Evolutionary conservation across 345 rosid genomes (phyloP), one percentile per base, ranked within the genome.

Genomic region (Camelina laxa): DNA sequence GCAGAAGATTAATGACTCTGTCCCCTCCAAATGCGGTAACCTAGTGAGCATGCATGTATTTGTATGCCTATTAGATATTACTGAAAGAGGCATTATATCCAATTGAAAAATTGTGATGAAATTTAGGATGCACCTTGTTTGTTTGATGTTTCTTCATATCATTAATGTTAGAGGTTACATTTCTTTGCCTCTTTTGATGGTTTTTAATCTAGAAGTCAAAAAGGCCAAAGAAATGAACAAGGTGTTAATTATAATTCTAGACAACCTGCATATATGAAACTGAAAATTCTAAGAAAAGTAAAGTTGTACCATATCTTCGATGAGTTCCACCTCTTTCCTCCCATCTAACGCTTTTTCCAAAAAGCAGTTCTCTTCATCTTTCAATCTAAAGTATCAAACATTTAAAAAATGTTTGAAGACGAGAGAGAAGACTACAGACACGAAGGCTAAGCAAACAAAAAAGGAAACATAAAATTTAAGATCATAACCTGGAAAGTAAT

Each of bases 21-120:
- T 87, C 89, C 79, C 99, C 97, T 49, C 99, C 99, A 85, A 94
- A 95, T 61, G 97, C 97, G 20, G 97, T 95, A 67, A 90, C 97
- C 99, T 92, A 76, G 64, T 9, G 61, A 73, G 19, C 27, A 75
- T 79, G 78, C 56, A 67, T 36, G 55, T 50, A 64, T 31, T 42
- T 51, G 21, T 38, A 44, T 62, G 59, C 63, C 44, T 60, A 39
- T 66, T 49, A 67, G 58, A 35, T 65, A 12, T 66, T 44, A 49
- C 22, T 15, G 2, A 41, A 60, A 72, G 39, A 59, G 45, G 27
- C 45, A 6, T 38, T 49, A 55, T 58, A 65, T 63, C 65, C 48
- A 33, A 22, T 22, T 62, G 53, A 70, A 65, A 55, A 16, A 36
- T 13, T 33, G 38, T 65, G 20, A 79, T 69, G 21, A 11, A 71